Conservation (phyloP, 2,329 filamentous ascomycete species). For the Calycina marina region DNA sequence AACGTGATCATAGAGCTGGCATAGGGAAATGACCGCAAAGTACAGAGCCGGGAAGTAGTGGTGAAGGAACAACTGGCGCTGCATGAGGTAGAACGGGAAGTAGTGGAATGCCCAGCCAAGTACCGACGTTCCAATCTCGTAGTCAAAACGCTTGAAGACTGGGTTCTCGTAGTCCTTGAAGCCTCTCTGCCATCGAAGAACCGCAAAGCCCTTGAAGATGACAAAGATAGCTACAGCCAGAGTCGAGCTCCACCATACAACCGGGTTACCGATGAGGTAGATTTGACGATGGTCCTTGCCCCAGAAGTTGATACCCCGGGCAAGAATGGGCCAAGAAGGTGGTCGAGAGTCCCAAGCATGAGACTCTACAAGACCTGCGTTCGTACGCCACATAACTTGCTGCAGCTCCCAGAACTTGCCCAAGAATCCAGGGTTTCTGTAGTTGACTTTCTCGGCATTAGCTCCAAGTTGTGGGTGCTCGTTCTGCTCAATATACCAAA, state of each 20-base stretch:
- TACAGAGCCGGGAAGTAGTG: slow-evolving; percentile 97
- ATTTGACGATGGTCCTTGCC: slow-evolving; percentile 87
- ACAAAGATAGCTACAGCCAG: slow-evolving; percentile 63
- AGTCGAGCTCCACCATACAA: slow-evolving; percentile 89
- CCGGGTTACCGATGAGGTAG: slow-evolving; percentile 86
- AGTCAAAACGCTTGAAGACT: slow-evolving; percentile 93
- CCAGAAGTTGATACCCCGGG: slow-evolving; percentile 98
- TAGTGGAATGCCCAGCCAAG: slow-evolving; percentile 96
- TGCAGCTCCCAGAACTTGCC: slow-evolving; percentile 97
- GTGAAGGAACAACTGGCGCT: slow-evolving; percentile 93
- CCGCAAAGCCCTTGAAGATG: slow-evolving; percentile 72
- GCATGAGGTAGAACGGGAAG: slow-evolving; percentile 98
- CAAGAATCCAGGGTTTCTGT: slow-evolving; percentile 85
- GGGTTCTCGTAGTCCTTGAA: slow-evolving; percentile 71
- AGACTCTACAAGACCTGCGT: slow-evolving; percentile 88
- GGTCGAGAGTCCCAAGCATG: slow-evolving; percentile 97
- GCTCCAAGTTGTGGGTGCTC: slow-evolving; percentile 62
- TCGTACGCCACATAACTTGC: slow-evolving; percentile 97
- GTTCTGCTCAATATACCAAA: slow-evolving; percentile 95
- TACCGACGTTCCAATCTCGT: slow-evolving; percentile 81
- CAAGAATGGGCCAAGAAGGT: slow-evolving; percentile 79
- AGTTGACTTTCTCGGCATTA: slow-evolving; percentile 87
- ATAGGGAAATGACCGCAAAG: slow-evolving; percentile 81
- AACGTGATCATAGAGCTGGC: slow-evolving; percentile 77
- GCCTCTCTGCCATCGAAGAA: slow-evolving; percentile 88